Conservation (phyloP, 331 rosid genomes). For the Cydonia oblonga region DNA sequence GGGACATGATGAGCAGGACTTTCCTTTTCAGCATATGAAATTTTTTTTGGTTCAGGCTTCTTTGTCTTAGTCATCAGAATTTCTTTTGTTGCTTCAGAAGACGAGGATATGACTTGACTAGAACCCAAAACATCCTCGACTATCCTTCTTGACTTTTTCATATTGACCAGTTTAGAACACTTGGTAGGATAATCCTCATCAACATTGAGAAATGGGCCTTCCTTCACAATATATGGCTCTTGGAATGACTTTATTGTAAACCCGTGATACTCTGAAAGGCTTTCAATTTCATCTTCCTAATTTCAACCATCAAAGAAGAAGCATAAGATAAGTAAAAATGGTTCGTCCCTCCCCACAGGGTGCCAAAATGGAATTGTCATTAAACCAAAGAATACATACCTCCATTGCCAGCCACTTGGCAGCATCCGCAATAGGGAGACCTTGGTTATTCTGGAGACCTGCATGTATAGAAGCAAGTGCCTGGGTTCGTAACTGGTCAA, state of each 20-base stretch:
- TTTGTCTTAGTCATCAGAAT: constrained; percentile 16
- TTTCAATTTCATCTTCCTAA: constrained; percentile 78
- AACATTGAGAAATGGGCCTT: constrained; percentile 65
- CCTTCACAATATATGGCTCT: constrained; percentile 84
- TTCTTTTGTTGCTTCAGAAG: constrained; percentile 26
- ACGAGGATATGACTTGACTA: constrained; percentile 20
- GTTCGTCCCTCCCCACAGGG: neutral
- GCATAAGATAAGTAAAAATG: constrained; percentile 13
- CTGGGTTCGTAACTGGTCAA: constrained; percentile 72
- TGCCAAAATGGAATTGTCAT: constrained; percentile 4
- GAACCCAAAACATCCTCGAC: constrained; percentile 41
- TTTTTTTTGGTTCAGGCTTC: constrained; percentile 24
- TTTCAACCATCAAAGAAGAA: constrained; percentile 21
- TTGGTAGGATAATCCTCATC: constrained; percentile 77
- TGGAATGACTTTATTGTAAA: constrained; percentile 53
- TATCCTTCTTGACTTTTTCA: constrained; percentile 58
- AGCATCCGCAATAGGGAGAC: constrained; percentile 68
- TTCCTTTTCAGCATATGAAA: constrained; percentile 26
- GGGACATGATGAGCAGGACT: constrained; percentile 22
- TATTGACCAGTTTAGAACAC: constrained; percentile 69
- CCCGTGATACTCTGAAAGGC: constrained; percentile 73
- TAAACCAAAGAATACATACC: constrained; percentile 43
- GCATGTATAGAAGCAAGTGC: constrained; percentile 94
- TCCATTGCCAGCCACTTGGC: constrained; percentile 91
- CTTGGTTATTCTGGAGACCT: constrained; percentile 86